Evolutionary conservation across 371 early-diverging fungal species (phyloP).

Genomic region (Apophysomyces ossiformis): DNA sequence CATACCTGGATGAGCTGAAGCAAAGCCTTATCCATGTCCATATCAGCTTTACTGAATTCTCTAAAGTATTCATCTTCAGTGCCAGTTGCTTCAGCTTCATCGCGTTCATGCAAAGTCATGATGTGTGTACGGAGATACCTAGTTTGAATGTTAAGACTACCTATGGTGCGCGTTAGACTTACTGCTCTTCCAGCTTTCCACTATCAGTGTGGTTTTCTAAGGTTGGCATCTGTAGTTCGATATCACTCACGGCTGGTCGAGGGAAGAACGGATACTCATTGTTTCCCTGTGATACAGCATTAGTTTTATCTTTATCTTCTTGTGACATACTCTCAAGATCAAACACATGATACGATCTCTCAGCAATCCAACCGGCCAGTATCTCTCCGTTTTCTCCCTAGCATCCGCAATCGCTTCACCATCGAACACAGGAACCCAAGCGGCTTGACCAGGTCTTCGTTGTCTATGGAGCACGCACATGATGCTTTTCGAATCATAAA

Average conservation of each 20-base stretch:
- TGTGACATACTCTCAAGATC: conserved; percentile 58
- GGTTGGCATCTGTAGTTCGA: conserved; percentile 77
- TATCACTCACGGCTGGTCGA: conserved; percentile 73
- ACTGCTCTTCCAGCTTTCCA: conserved; percentile 69
- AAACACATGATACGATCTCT: conserved; percentile 67
- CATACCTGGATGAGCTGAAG: conserved; percentile 76
- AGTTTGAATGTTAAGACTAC: conserved; percentile 8
- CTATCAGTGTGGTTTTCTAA: conserved; percentile 53
- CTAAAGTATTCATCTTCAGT: conserved; percentile 44
- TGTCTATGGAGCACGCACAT: conserved; percentile 64
- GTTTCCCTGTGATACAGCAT: conserved; percentile 23
- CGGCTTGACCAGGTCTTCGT: conserved; percentile 60
- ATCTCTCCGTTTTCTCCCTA: conserved; percentile 44
- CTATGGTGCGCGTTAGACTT: conserved; percentile 17
- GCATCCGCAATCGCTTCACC: conserved; percentile 35
- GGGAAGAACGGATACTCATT: conserved; percentile 74
- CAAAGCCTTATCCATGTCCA: conserved; percentile 79
- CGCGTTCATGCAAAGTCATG: conserved; percentile 51
- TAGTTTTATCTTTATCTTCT: neutral
- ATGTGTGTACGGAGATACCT: conserved; percentile 49
- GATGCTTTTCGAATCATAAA: conserved; percentile 72
- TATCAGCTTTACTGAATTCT: conserved; percentile 47
- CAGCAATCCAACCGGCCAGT: conserved; percentile 82
- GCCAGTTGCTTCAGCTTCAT: conserved; percentile 53
- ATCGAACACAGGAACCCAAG: conserved; percentile 82